These are phyloP conservation scores for Diaporthe batatas DNA, from an alignment of 2,329 filamentous ascomycete genomes.

Conservation along the genomic window DNA sequence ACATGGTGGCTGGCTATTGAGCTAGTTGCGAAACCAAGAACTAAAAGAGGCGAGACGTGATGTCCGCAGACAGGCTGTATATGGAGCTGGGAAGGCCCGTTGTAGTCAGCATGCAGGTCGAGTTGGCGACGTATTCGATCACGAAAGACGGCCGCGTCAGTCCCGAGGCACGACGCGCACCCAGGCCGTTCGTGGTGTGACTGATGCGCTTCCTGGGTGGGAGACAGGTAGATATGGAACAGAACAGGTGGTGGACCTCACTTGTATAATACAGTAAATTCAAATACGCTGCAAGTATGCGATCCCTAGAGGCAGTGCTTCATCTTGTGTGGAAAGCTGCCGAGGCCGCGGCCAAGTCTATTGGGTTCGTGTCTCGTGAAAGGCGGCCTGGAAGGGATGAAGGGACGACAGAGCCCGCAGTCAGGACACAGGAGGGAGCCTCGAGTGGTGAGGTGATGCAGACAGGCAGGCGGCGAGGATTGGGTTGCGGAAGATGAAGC, in stretches of 20 bases:
- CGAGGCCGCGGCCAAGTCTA: constrained; percentile 39
- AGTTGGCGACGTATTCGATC: background rate
- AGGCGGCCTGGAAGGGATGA: constrained; percentile 25
- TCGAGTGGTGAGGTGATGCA: constrained; percentile 22
- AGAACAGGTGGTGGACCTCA: constrained; percentile 17
- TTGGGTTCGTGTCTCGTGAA: constrained; percentile 34
- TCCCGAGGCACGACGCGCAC: background rate
- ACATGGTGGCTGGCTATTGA: constrained; percentile 52
- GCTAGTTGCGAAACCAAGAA: constrained; percentile 38
- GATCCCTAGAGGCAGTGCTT: constrained; percentile 39
- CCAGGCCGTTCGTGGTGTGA: background rate
- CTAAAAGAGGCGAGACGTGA: constrained; percentile 40
- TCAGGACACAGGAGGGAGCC: background rate
- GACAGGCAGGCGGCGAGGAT: background rate
- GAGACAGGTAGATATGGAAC: background rate
- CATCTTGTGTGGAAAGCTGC: constrained; percentile 39
- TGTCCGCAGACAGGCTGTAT: constrained; percentile 37
- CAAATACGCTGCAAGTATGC: constrained; percentile 35
- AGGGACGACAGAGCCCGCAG: constrained; percentile 9
- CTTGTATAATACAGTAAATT: constrained; percentile 40
- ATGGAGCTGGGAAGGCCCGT: constrained; percentile 27
- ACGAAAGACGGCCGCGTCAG: constrained; percentile 23
- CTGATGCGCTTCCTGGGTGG: background rate
- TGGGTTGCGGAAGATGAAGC: constrained; percentile 15
- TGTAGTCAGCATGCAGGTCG: constrained; percentile 18